Percentiles rank a stretch among this genome's conserved stretches.
Evolutionary conservation across 2,329 filamentous ascomycete genomes (phyloP).

Genomic region (Teratosphaeria pseudoeucalypti): DNA sequence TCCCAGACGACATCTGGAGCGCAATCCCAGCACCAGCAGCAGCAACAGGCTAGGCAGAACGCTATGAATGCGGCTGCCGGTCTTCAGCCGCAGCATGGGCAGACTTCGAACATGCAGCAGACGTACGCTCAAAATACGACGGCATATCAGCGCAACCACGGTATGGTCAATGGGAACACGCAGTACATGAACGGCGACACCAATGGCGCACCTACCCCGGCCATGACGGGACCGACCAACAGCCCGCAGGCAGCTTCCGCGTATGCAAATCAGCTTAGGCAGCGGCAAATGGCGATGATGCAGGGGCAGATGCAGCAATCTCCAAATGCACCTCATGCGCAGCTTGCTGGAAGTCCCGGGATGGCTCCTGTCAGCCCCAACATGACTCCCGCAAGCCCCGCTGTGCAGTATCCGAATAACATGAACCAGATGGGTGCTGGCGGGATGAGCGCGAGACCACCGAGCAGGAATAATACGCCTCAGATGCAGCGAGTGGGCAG

Average conservation of each 20-base stretch:
- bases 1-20: conserved; percentile 21
- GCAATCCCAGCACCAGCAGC: conserved; percentile 15
- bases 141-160: conserved; percentile 15
- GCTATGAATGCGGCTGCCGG: conserved; percentile 30
- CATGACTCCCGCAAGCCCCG: conserved; percentile 2
- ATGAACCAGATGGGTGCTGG: conserved; percentile 2
- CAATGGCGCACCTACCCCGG: conserved; percentile 3
- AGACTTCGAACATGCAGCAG: conserved; percentile 12
- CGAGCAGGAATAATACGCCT: conserved; percentile 22
- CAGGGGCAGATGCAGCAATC: conserved; percentile 14
- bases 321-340: conserved; percentile 9
- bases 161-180: conserved; percentile 8
- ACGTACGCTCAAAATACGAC: conserved; percentile 17
- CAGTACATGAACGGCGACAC: conserved; percentile 8
- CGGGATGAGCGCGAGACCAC: conserved; percentile 10
- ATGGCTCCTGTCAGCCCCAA: conserved; percentile 10
- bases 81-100: conserved; percentile 11
- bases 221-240: conserved; percentile 1
- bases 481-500: conserved; percentile 24
- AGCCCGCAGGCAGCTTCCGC: conserved; percentile 11
- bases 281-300: conserved; percentile 20
- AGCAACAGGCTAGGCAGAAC: conserved; percentile 25
- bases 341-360: conserved; percentile 18
- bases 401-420: conserved; percentile 12
- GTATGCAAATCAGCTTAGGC: conserved; percentile 24